Conservation (phyloP, 2,329 filamentous ascomycete species). For the Cytospora chrysosperma region DNA sequence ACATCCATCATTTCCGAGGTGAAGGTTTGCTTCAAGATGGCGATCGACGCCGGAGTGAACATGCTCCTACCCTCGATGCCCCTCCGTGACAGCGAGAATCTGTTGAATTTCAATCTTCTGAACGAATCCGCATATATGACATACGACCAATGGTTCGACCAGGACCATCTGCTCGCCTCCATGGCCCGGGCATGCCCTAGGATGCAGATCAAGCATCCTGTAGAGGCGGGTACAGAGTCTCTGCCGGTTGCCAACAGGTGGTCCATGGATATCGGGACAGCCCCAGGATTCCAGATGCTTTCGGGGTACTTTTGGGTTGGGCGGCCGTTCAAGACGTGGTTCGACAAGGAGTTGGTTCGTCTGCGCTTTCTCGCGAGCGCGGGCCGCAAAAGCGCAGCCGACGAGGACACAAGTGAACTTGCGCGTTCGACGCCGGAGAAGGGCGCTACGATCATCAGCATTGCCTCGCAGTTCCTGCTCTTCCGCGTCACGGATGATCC, state of each 20-base stretch:
- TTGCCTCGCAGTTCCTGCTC: constrained; percentile 34
- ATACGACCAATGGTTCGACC: constrained; percentile 34
- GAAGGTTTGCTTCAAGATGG: constrained; percentile 35
- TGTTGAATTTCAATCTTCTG: constrained; percentile 31
- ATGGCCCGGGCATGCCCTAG: constrained; percentile 29
- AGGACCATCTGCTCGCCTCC: constrained; percentile 27
- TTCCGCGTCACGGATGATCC: constrained; percentile 39
- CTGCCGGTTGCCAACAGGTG: constrained; percentile 14
- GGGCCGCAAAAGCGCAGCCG: constrained; percentile 9
- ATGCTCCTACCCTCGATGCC: constrained; percentile 32
- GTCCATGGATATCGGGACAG: constrained; percentile 12
- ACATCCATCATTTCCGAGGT: constrained; percentile 34
- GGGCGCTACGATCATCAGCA: constrained; percentile 33
- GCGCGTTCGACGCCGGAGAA: neutral
- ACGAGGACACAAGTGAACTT: constrained; percentile 21
- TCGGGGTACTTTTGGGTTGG: constrained; percentile 23
- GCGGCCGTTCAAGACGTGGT: constrained; percentile 18
- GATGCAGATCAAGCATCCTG: constrained; percentile 30
- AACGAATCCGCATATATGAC: constrained; percentile 29
- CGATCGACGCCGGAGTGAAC: constrained; percentile 30
- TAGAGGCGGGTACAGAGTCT: constrained; percentile 13
- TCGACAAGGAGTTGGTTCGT: constrained; percentile 9
- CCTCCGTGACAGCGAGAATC: constrained; percentile 29
- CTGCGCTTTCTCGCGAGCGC: constrained; percentile 7
- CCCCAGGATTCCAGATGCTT: constrained; percentile 8